Conservation (phyloP, 2,329 filamentous ascomycete genomes). For the Paracorniculantispora psalliotae region DNA sequence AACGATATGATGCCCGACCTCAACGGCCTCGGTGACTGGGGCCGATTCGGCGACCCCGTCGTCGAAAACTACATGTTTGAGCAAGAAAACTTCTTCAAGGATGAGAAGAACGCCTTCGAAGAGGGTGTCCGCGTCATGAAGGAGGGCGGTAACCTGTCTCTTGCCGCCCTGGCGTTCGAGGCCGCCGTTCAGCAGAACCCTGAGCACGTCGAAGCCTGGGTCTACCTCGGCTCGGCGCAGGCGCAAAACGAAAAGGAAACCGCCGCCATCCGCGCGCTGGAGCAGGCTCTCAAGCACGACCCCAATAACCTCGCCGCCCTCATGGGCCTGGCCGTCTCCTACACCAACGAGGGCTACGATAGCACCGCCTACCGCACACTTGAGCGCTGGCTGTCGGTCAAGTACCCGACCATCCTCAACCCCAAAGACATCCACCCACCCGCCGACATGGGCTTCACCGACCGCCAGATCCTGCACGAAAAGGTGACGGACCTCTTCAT, state of each 20-base stretch:
- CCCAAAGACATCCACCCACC: conserved; percentile 67
- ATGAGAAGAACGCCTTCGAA: conserved; percentile 78
- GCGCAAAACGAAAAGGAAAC: conserved; percentile 99
- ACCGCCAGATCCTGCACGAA: conserved; percentile 82
- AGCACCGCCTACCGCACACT: conserved; percentile 93
- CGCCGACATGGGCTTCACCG: conserved; percentile 88
- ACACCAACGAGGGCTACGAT: conserved; percentile 98
- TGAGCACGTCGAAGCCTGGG: conserved; percentile 87
- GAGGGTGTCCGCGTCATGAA: conserved; percentile 91
- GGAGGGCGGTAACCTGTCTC: conserved; percentile 86
- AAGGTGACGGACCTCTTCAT: conserved; percentile 91
- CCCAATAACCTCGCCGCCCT: conserved; percentile 81
- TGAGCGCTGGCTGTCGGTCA: conserved; percentile 93
- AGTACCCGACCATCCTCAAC: conserved; percentile 80
- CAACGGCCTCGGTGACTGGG: conserved; percentile 60
- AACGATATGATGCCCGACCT: conserved; percentile 50
- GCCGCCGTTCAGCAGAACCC: conserved; percentile 88
- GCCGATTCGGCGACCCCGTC: conserved; percentile 65
- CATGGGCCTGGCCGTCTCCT: conserved; percentile 93
- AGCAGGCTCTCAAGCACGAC: conserved; percentile 84
- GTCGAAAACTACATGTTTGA: conserved; percentile 93
- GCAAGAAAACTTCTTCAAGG: conserved; percentile 83
- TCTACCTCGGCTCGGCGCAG: conserved; percentile 83
- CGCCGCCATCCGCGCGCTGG: conserved; percentile 87
- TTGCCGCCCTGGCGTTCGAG: conserved; percentile 92